Base-by-base conservation (phyloP, 768 basidiomycete species). In the Collybia sordida region DNA sequence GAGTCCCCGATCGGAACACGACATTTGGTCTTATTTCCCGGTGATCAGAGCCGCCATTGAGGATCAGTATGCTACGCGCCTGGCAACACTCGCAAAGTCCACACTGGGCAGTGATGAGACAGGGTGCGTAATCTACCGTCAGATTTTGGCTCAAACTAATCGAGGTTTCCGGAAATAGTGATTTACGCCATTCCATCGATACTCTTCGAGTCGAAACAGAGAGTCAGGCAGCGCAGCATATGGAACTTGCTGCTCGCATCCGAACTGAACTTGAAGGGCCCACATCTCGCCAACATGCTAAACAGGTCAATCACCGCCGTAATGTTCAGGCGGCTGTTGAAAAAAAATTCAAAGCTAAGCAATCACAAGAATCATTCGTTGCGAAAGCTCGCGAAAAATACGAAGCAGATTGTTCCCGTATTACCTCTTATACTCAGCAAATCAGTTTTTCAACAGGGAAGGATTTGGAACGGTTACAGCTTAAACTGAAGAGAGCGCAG, bases 401-500 rank as follows among this genome's bases (percentile, higher is more conserved):
- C 69, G 91, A 95, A 63, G 75, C 73, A 18, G 95, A 97, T 60
- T 94, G 89, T 66, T 70, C 89, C 22, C 84, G 88, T 39, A 93
- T 98, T 67, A 94, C 93, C 59, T 85, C 89, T 1, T 93, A 90
- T 62, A 90, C 90, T 1, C 92, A 93, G 22, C 93, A 97, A 63
- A 76, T 83, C 25, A 81, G 85, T 2, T 82, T 91, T 24, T 81
- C 88, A 49, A 92, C 94, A 58, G 96, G 96, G 17, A 83, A 82
- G 59, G 95, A 98, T 50, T 74, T 94, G 27, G 92, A 96, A 58
- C 90, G 88, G 71, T 79, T 95, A 24, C 83, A 90, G 45, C 63
- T 80, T 55, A 96, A 91, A 67, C 77, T 98, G 38, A 88, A 90
- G 54, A 79, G 88, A 35, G 88, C 89, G 28, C 84, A 89, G 56